Conservation (phyloP, 306 rosid genomes). For the Ziziphus jujuba region DNA sequence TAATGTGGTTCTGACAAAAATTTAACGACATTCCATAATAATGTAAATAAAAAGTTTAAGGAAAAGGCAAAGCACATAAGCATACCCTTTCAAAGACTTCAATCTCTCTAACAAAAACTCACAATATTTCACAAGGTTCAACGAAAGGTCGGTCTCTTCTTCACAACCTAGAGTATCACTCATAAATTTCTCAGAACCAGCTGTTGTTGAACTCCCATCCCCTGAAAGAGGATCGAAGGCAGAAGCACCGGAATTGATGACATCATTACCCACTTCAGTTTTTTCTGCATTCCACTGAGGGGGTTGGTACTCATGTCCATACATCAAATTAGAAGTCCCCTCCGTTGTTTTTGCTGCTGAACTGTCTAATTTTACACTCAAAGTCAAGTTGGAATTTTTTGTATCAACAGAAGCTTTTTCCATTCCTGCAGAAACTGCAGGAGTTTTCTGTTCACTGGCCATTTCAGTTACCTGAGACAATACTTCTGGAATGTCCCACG, state of each 20-base stretch:
- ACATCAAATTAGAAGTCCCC: slow-evolving; percentile 19
- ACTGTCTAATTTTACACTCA: slow-evolving; percentile 30
- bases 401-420: slow-evolving; percentile 32
- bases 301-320: slow-evolving; percentile 44
- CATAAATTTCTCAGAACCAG: slow-evolving; percentile 25
- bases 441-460: slow-evolving; percentile 30
- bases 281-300: slow-evolving; percentile 38
- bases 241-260: slow-evolving; percentile 11
- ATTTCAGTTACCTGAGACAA: slow-evolving; percentile 54
- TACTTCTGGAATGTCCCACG: slow-evolving; percentile 88
- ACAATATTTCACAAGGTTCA: slow-evolving; percentile 46
- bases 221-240: slow-evolving; percentile 17
- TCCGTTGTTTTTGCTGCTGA: slow-evolving; percentile 37
- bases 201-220: slow-evolving; percentile 13
- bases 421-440: slow-evolving; percentile 30
- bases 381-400: slow-evolving; percentile 32
- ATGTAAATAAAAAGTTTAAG: slow-evolving; percentile 7
- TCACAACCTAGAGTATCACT: slow-evolving; percentile 22
- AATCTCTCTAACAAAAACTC: slow-evolving; percentile 70
- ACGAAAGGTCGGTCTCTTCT: slow-evolving; percentile 46
- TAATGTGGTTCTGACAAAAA: slow-evolving; percentile 3
- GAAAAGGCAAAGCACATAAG: slow-evolving; percentile 19
- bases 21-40: background rate
- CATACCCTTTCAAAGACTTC: slow-evolving; percentile 63
- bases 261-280: slow-evolving; percentile 36